Conservation (phyloP, 2,329 filamentous ascomycete species). For the Ascochyta viciae-villosae region DNA sequence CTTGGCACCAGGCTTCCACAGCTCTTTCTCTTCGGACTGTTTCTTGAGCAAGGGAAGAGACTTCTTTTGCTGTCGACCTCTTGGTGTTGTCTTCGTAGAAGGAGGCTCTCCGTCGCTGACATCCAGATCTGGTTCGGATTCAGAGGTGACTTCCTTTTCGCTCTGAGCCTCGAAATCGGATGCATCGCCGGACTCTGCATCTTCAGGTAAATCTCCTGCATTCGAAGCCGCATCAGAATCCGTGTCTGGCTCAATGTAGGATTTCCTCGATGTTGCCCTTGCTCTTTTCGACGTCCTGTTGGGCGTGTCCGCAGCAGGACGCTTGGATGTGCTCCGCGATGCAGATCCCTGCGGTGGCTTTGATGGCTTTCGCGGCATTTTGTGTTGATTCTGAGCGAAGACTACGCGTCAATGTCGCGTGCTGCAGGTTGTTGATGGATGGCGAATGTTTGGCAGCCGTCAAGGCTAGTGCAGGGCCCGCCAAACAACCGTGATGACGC, state of each 20-base stretch:
- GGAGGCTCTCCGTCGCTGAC: constrained; percentile 39
- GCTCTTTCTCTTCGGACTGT: constrained; percentile 53
- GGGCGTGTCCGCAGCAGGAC: constrained; percentile 41
- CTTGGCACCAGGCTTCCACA: constrained; percentile 65
- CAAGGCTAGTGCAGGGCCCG: constrained; percentile 22
- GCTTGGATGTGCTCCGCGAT: constrained; percentile 45
- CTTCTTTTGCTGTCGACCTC: constrained; percentile 31
- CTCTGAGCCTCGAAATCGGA: constrained; percentile 55
- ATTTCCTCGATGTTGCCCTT: constrained; percentile 42
- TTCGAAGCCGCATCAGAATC: constrained; percentile 19
- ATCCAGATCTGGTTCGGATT: constrained; percentile 43
- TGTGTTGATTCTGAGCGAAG: neutral
- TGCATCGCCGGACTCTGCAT: constrained; percentile 32
- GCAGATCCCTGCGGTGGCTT: constrained; percentile 26
- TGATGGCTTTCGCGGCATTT: constrained; percentile 42
- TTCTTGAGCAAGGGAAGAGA: constrained; percentile 33
- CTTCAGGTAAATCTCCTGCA: constrained; percentile 5
- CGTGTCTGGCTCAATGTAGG: constrained; percentile 44
- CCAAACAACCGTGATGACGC: constrained; percentile 26
- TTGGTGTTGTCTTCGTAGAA: constrained; percentile 34
- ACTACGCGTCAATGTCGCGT: constrained; percentile 1
- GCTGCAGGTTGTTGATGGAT: constrained; percentile 2
- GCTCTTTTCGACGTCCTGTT: constrained; percentile 45
- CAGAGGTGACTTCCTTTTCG: constrained; percentile 34
- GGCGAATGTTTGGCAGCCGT: constrained; percentile 19